These are phyloP conservation scores for Turnera subulata DNA, from an alignment of 345 rosid species.

Conservation along the genomic window DNA sequence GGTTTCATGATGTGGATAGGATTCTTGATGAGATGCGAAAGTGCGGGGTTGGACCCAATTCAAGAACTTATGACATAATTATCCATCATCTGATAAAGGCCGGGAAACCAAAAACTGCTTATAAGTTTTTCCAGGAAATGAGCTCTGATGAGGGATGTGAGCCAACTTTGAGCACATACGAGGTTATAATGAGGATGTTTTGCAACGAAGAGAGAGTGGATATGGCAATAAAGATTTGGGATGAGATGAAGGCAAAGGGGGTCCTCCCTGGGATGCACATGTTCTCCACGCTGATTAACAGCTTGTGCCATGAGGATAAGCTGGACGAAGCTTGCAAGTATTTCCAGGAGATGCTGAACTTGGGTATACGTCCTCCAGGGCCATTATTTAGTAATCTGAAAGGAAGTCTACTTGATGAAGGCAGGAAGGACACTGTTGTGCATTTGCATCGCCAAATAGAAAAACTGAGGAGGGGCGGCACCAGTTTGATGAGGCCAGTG, in stretches of 20 bases:
- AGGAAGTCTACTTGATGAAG: constrained; percentile 57
- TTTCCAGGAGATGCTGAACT: constrained; percentile 76
- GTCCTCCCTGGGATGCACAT: constrained; percentile 85
- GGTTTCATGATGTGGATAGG: constrained; percentile 46
- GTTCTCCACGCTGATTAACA: constrained; percentile 62
- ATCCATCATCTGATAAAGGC: constrained; percentile 60
- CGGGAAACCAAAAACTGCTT: constrained; percentile 51
- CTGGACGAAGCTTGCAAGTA: constrained; percentile 77
- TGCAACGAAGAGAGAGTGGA: constrained; percentile 60
- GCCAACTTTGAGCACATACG: constrained; percentile 67
- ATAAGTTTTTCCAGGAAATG: constrained; percentile 55
- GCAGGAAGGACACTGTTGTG: constrained; percentile 46
- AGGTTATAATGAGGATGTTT: constrained; percentile 81
- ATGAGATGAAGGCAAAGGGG: constrained; percentile 68
- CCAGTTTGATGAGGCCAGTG: constrained; percentile 29
- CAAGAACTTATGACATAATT: constrained; percentile 73
- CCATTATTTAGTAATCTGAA: constrained; percentile 70
- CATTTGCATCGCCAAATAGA: constrained; percentile 52
- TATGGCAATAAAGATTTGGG: constrained; percentile 64
- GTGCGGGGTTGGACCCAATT: constrained; percentile 52
- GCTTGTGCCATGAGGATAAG: constrained; percentile 52
- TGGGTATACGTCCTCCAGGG: constrained; percentile 82
- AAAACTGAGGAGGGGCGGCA: constrained; percentile 57
- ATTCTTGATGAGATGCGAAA: constrained; percentile 66
- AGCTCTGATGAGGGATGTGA: constrained; percentile 33